Evolutionary conservation across 805 yeast species (phyloP), one percentile per base, ranked within the genome.

Genomic region (Yarrowia alimentaria): DNA sequence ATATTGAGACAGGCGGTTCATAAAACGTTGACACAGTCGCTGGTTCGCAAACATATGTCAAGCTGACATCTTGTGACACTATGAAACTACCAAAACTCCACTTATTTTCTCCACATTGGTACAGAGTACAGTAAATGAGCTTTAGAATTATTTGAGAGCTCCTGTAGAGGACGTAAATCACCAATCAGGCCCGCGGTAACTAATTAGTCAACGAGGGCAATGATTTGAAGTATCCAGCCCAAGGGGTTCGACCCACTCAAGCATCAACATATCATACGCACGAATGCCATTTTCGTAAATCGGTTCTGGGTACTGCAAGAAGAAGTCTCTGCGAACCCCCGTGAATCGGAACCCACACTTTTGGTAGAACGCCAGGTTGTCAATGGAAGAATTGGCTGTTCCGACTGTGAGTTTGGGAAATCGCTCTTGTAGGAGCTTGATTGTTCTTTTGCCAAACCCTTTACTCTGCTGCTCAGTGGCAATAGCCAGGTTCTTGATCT

Each of bases 231-330:
- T n/a, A n/a, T n/a, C n/a, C n/a, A n/a, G n/a, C n/a, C n/a, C n/a
- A n/a, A n/a, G n/a, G n/a, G n/a, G n/a, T 20, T 35, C 9, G 10
- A 8, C n/a, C 47, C 47, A 40, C 19, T 40, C 47, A 6, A 40
- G 19, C 47, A 40, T 28, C 13, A 40, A 13, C 47, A 40, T 40
- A 25, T 40, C 47, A 7, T 26, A 7, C 8, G 47, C 47, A 1
- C 47, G 33, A n/a, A 40, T 40, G 4, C 47, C 47, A 25, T 40
- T 40, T 11, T 40, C 47, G 19, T 26, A 40, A 11, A 40, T 40
- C 12, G 47, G 47, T 29, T 40, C 47, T 13, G 47, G 47, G 9
- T 40, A 40, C 8, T 19, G 24, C 10, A 40, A 29, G 7, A 40
- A 40, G 19, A 40, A 40, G 33, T 40, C 47, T 0, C 33, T 13